Percentiles rank a stretch among this genome's conserved stretches.
These are phyloP conservation scores for Termitomyces sp. DNA, from an alignment of 768 basidiomycete genomes.

Conservation along the genomic window DNA sequence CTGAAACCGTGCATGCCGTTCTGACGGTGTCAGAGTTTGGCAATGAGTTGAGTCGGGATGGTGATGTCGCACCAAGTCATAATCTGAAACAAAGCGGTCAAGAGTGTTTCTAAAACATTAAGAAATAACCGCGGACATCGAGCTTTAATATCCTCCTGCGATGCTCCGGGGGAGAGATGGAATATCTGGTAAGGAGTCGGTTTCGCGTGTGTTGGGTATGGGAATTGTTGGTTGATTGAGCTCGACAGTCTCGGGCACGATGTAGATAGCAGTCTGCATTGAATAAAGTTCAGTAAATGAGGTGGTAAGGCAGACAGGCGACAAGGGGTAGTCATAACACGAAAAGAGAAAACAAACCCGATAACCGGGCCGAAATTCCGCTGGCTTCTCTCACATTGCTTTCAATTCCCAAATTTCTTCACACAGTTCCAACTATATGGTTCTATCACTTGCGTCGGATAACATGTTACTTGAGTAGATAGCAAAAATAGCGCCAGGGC, in stretches of 20 bases:
- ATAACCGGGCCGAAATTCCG: neutral
- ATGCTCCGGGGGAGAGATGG: slow-evolving; percentile 50
- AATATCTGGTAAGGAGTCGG: slow-evolving; percentile 73
- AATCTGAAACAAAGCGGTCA: slow-evolving; percentile 38
- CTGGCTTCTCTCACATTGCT: too few species aligned
- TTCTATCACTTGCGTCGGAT: neutral
- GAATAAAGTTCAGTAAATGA: neutral
- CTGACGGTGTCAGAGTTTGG: slow-evolving; percentile 31
- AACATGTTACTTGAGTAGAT: neutral
- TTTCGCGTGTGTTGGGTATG: slow-evolving; percentile 46
- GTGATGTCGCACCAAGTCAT: slow-evolving; percentile 48
- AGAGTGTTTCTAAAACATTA: neutral
- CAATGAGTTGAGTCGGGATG: slow-evolving; percentile 62
- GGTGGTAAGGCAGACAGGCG: neutral
- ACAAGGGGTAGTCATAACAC: neutral
- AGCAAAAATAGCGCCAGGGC: neutral
- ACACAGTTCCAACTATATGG: neutral
- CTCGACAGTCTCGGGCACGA: slow-evolving; percentile 1
- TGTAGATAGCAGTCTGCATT: slow-evolving; percentile 7
- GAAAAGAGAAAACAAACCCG: neutral
- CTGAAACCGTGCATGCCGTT: slow-evolving; percentile 58
- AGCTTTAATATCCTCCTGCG: slow-evolving; percentile 56
- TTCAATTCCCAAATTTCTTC: neutral
- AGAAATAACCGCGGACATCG: slow-evolving; percentile 44
- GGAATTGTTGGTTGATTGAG: slow-evolving; percentile 19